Conservation (phyloP, 2,329 filamentous ascomycete species). For the Clathrospora elynae region DNA sequence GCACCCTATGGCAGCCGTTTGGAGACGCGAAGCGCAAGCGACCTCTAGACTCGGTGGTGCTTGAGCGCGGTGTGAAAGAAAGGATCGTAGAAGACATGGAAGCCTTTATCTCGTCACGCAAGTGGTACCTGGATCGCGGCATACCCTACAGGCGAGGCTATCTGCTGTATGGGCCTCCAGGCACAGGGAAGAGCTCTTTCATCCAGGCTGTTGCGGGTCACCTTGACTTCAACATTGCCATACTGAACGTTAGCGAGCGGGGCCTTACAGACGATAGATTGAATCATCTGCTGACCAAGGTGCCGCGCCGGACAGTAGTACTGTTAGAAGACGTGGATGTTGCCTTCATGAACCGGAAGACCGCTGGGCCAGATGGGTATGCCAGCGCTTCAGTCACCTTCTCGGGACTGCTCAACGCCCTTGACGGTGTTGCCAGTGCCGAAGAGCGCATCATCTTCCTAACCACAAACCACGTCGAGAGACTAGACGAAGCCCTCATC, state of each 20-base stretch:
- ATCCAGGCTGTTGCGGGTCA: constrained; percentile 95
- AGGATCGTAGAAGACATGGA: constrained; percentile 77
- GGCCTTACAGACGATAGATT: constrained; percentile 89
- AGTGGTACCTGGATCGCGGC: constrained; percentile 93
- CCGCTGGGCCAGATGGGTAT: constrained; percentile 81
- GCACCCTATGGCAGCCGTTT: constrained; percentile 82
- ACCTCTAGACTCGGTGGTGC: constrained; percentile 83
- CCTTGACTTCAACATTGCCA: constrained; percentile 88
- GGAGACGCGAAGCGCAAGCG: constrained; percentile 85
- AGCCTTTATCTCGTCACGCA: constrained; percentile 77
- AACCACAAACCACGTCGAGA: constrained; percentile 92
- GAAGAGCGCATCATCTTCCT: constrained; percentile 93
- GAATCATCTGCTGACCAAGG: constrained; percentile 81
- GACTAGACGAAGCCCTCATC: constrained; percentile 85
- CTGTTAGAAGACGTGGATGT: constrained; percentile 90
- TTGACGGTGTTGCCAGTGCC: constrained; percentile 89
- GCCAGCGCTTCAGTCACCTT: constrained; percentile 89
- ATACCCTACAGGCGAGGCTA: constrained; percentile 92
- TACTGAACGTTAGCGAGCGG: constrained; percentile 87
- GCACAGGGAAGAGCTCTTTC: constrained; percentile 93
- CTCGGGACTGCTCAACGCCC: constrained; percentile 74
- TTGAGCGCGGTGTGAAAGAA: constrained; percentile 84
- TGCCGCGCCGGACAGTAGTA: constrained; percentile 81
- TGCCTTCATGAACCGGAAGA: constrained; percentile 81
- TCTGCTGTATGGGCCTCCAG: constrained; percentile 84